Percentiles rank a stretch among this genome's conserved stretches.
Conservation (phyloP, 2,329 filamentous ascomycete genomes). For the Coniochaeta sp. region DNA sequence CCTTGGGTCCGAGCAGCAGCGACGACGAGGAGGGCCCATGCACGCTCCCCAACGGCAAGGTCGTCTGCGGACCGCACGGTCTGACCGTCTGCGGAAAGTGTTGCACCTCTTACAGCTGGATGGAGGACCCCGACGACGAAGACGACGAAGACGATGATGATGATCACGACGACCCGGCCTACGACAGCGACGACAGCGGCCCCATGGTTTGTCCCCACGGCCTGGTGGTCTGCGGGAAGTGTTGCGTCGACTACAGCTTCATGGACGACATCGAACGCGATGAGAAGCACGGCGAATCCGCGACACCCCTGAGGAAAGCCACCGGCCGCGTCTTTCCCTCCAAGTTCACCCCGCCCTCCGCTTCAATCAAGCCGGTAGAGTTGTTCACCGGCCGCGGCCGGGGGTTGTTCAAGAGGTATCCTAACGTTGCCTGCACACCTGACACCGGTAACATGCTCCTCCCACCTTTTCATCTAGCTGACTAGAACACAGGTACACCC, state of each 20-base stretch:
- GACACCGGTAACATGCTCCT: too few relatives aligned
- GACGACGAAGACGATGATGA: too few relatives aligned
- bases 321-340: conserved; percentile 24
- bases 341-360: conserved; percentile 21
- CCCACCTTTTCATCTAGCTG: too few relatives aligned
- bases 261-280: conserved; percentile 17
- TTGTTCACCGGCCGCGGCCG: too few relatives aligned
- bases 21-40: conserved; percentile 26
- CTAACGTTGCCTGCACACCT: too few relatives aligned
- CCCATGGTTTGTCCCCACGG: conserved; percentile 28
- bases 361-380: conserved; percentile 14
- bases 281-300: conserved; percentile 9
- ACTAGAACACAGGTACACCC: conserved; percentile 28
- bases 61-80: too few relatives aligned
- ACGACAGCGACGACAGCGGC: too few relatives aligned
- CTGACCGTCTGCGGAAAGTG: too few relatives aligned
- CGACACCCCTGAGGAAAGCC: conserved; percentile 13
- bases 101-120: too few relatives aligned
- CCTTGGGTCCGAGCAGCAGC: conserved; percentile 17
- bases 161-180: too few relatives aligned
- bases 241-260: conserved; percentile 28
- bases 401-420: too few relatives aligned
- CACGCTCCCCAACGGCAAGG: conserved; percentile 24
- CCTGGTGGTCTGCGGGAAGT: conserved; percentile 22
- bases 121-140: too few relatives aligned